Base-by-base conservation (phyloP, 805 yeast genomes). In the Metschnikowia cubensis region DNA sequence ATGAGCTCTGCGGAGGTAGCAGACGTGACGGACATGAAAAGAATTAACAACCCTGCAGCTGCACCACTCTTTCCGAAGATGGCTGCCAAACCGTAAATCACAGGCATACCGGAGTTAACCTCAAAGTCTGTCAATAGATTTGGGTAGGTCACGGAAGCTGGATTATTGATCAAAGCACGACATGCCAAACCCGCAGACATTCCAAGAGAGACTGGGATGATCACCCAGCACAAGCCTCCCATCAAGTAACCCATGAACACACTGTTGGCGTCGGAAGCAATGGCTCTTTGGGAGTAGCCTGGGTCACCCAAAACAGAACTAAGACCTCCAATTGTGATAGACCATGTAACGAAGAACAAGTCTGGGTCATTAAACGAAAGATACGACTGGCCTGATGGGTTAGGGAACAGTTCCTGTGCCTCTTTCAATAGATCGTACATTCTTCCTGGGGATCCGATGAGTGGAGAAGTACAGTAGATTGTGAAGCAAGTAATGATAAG, bases 171-270 rank as follows among this genome's bases (percentile, higher is more conserved):
- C 37, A 65, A 53, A 8, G 69, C 69, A 53, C 65, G 57, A 40
- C 73, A 68, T 4, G 80, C 76, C 48, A 74, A 59, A 6, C 78
- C 79, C 53, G 57, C 53, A 21, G 50, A 48, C 33, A 50, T 47
- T 49, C 63, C 52, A 38, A 73, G 52, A 0, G 70, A 64, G 52
- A 63, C 69, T 6, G 80, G 79, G 35, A 76, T 64, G 0, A 76
- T 71, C 47, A 70, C 69, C 77, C 79, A 75, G 41, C 75, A 68
- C 7, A 74, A 20, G 1, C 76, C 75, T n/a, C 79, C 79, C n/a
- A 73, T 52, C n/a, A 71, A 56, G 54, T 75, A 75, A 3, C 77
- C 77, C 2, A 65, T 63, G n/a, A 74, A 66, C 2, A 75, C 74
- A 6, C 71, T 59, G 2, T 66, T 67, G 6, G 75, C 70, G 41